A percentile compares a stretch with the other conserved stretches of the same genome.
These are phyloP conservation scores for Macroventuria anomochaeta DNA, from an alignment of 2,329 filamentous ascomycete species.

Conservation along the genomic window DNA sequence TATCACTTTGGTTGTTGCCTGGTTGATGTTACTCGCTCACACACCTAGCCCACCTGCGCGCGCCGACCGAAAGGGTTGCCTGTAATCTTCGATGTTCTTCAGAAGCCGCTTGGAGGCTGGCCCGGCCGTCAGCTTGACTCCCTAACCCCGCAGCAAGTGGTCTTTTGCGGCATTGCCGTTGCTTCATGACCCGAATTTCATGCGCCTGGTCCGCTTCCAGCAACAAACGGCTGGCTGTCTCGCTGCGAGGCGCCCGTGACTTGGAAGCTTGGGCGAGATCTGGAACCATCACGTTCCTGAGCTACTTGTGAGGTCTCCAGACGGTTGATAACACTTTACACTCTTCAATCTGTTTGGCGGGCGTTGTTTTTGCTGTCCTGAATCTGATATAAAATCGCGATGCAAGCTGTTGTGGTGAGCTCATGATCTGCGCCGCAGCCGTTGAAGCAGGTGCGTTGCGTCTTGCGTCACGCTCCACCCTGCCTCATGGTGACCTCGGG, in stretches of 20 bases:
- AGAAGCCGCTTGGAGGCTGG: slow-evolving; percentile 16
- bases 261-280: neutral
- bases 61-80: slow-evolving; percentile 12
- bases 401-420: slow-evolving; percentile 2
- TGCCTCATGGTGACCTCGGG: slow-evolving; percentile 6
- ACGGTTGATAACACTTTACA: neutral
- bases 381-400: neutral
- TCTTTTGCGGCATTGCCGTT: slow-evolving; percentile 14
- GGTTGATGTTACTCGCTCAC: slow-evolving; percentile 16
- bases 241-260: slow-evolving; percentile 6
- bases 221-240: slow-evolving; percentile 14
- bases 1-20: slow-evolving; percentile 13
- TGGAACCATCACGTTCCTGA: neutral
- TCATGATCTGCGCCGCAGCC: slow-evolving; percentile 5
- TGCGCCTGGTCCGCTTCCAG: slow-evolving; percentile 14
- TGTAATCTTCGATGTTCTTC: slow-evolving; percentile 16
- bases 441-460: slow-evolving; percentile 5
- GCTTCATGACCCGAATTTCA: slow-evolving; percentile 14
- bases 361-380: neutral
- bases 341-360: neutral
- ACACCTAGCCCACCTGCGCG: slow-evolving; percentile 8
- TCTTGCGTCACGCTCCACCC: slow-evolving; percentile 13
- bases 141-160: slow-evolving; percentile 18
- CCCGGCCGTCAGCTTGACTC: slow-evolving; percentile 14
- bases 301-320: neutral